Base-by-base conservation (phyloP, 352 stramenopile genomes). In the Elongisporangium senticosum region DNA sequence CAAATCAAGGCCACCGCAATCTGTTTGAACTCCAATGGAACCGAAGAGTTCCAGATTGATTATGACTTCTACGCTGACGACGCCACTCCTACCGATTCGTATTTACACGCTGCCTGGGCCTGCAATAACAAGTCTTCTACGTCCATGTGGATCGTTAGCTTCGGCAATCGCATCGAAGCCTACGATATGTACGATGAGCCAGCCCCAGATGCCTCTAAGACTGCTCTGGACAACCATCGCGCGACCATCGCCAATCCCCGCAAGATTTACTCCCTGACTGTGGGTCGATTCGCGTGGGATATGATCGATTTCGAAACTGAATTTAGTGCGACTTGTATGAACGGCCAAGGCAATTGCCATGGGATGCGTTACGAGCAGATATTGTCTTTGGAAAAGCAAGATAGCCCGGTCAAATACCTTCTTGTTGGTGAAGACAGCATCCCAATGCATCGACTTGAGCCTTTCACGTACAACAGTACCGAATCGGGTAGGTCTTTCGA, bases 141-240 rank as follows among this genome's bases (percentile, higher is more conserved):
- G 28, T 79, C 72, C 0, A 71, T 86, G 63, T 62, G 84, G n/a
- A 63, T 87, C 39, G 75, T 78, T 40, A 74, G 70, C 48, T 68
- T 83, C 20, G 68, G 52, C 3, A 75, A 67, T 24, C 64, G 72
- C 14, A 76, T 83, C 7, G 52, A 73, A 8, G 75, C 67, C 2
- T 66, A 82, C 39, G 54, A 68, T 1, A 58, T 82, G 62, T 72
- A 43, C 49, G 53, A 5, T 52, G 54, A 2, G 21, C 37, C 14
- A 23, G 24, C 33, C 13, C 1, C n/a, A 28, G 11, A 33, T 28
- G 2, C 40, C 50, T 14, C 28, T 39, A 33, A 58, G 54, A 7
- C 55, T 67, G 13, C 40, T 61, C 23, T 63, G 68, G 4, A 63
- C 49, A n/a, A 59, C 81, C 58, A 57, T 55, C 26, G 33, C 11